Evolutionary conservation across 257 asterid genomes (phyloP), one percentile per base, ranked within the genome.

Genomic region (Primulina huaijiensis): DNA sequence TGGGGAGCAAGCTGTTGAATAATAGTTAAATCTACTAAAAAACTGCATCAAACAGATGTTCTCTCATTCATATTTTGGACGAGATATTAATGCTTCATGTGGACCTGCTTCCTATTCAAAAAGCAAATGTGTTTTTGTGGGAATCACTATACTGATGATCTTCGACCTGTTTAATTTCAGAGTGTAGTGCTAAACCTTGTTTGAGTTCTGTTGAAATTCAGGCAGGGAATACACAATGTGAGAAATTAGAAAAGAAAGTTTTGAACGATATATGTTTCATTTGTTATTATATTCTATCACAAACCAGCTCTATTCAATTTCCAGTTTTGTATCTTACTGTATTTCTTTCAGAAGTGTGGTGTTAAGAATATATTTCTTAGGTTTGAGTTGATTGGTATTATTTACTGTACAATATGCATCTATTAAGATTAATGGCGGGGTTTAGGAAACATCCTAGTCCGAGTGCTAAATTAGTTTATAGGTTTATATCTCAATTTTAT

Each of bases 1-100:
- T 65, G 53, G 60, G 75, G 30, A 69, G 52, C 67, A 65, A 70
- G n/a, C 68, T 71, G 60, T 75, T 65, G 67, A 25, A 69, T 16
- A 58, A 20, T 6, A 21, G 33, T 52, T 43, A 11, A 46, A 16
- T 46, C 56, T 46, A 46, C 20, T 46, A 14, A 25, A 12, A 2
- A 58, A 8, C 8, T 7, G 62, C 31, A 25, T 21, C 6, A 21
- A 35, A 40, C 50, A 40, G 9, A 40, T 40, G 50, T 40, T 40
- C 50, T 8, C 16, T 9, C 16, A 10, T 40, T 16, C 50, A 40
- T 40, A 11, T 53, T 16, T 16, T 14, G 20, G 59, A 53, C 3
- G 59, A 16, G 59, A 53, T 53, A 53, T 19, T 8, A 53, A 1
- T 35, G 40, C 40, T 35, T 34, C 30, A 68, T 53, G 72, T 69